Evolutionary conservation across 2,329 filamentous ascomycete species (phyloP).

Genomic region (Sporothrix brunneoviolacea): DNA sequence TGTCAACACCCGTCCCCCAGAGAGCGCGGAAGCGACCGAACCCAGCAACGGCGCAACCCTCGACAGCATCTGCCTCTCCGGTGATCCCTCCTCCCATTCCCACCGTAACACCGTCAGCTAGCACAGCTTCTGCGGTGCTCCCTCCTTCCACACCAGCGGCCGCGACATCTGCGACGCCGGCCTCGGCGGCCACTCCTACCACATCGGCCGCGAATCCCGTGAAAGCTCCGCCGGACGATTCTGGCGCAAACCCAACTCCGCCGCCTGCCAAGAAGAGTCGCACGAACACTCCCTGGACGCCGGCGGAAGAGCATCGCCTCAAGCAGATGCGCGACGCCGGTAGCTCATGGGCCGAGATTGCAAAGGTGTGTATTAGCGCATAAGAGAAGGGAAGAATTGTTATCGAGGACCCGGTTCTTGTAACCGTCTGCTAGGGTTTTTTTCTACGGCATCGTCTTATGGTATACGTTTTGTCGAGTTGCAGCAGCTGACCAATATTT

Average conservation of each 20-base stretch:
- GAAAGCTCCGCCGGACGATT: conserved; percentile 26
- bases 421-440: too few relatives aligned
- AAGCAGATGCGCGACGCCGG: conserved; percentile 93
- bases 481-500: neutral
- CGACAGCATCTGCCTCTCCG: conserved; percentile 20
- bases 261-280: conserved; percentile 80
- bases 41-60: conserved; percentile 21
- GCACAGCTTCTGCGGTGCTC: conserved; percentile 28
- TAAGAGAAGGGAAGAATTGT: too few relatives aligned
- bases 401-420: too few relatives aligned
- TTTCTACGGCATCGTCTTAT: too few relatives aligned
- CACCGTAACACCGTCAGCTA: conserved; percentile 19
- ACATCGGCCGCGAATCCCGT: conserved; percentile 6
- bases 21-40: conserved; percentile 37
- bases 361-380: conserved; percentile 73
- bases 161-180: conserved; percentile 16
- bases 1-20: conserved; percentile 23
- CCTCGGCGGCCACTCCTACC: conserved; percentile 17
- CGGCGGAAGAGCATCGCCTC: conserved; percentile 82
- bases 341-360: conserved; percentile 96
- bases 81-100: conserved; percentile 21
- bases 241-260: conserved; percentile 30
- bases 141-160: conserved; percentile 27
- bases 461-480: too few relatives aligned
- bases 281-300: conserved; percentile 98